Conservation (phyloP, 2,329 filamentous ascomycete species). For the Ophiosphaerella korrae region DNA sequence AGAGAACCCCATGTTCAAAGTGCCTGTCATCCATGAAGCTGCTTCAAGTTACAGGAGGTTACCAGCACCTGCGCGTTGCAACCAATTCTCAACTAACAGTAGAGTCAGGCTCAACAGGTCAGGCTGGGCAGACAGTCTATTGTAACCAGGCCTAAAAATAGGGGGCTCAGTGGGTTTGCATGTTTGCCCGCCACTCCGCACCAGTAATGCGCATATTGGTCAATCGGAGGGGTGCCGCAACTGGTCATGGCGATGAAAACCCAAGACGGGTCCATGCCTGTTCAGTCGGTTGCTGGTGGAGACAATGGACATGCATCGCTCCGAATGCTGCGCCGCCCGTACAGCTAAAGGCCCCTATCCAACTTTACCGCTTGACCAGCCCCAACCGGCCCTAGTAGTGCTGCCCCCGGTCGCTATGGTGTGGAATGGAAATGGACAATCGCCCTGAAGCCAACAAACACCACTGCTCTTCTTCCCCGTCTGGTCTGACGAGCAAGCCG, state of each 20-base stretch:
- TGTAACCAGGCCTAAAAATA: not conserved
- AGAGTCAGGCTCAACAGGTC: too few species aligned
- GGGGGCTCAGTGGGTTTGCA: not conserved
- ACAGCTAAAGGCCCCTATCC: constrained; percentile 19
- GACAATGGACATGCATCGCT: constrained; percentile 4
- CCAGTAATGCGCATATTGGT: constrained; percentile 19
- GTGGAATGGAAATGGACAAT: constrained; percentile 16
- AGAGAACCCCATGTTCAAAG: too few species aligned
- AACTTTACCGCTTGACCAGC: constrained; percentile 10
- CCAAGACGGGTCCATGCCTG: constrained; percentile 20
- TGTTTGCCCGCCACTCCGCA: constrained; percentile 18
- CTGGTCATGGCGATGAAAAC: constrained; percentile 25
- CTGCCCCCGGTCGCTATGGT: constrained; percentile 20
- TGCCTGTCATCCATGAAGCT: too few species aligned
- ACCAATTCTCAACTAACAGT: too few species aligned
- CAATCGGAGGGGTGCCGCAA: constrained; percentile 19
- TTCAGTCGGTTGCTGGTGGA: constrained; percentile 14
- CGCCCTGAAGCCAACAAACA: constrained; percentile 26
- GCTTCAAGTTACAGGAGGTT: too few species aligned
- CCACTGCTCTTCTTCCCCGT: constrained; percentile 12
- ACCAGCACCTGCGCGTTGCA: too few species aligned
- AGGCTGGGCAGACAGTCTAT: not conserved
- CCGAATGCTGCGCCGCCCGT: not conserved
- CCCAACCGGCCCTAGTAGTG: constrained; percentile 13
- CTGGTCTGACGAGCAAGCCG: constrained; percentile 5